Conservation (phyloP, 225 moss, liverwort and hornwort genomes). For the Lunularia cruciata region DNA sequence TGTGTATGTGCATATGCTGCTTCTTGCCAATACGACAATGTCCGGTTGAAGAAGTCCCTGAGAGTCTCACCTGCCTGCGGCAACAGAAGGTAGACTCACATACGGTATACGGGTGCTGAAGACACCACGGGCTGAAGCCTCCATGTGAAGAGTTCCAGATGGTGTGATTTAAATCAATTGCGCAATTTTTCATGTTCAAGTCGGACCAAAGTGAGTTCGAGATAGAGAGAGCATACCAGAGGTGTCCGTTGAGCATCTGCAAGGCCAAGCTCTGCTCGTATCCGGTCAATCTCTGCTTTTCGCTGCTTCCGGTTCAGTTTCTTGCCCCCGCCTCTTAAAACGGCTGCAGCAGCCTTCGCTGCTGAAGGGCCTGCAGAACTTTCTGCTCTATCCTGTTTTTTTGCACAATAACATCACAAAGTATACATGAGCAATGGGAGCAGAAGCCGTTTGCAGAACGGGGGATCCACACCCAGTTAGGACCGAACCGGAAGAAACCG, state of each 20-base stretch:
- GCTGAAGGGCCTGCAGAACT: constrained; percentile 37
- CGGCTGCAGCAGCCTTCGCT: constrained; percentile 70
- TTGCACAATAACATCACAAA: constrained; percentile 2
- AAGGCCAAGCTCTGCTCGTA: constrained; percentile 78
- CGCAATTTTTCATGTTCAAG: no score
- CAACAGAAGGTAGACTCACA: not conserved
- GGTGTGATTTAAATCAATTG: no score
- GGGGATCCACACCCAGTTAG: no score
- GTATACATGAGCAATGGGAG: no score
- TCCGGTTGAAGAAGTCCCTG: constrained; percentile 71
- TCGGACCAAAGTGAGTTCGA: no score
- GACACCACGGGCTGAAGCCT: no score
- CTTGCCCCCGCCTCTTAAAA: constrained; percentile 73
- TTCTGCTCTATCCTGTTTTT: constrained; percentile 28
- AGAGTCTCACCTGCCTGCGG: constrained; percentile 73
- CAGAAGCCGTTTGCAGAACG: no score
- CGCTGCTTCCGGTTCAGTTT: constrained; percentile 73
- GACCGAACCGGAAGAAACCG: no score
- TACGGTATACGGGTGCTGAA: not conserved
- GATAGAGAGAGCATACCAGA: constrained; percentile 38
- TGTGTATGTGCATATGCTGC: constrained; percentile 85
- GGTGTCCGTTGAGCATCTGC: constrained; percentile 82
- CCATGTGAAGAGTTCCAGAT: no score
- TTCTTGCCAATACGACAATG: constrained; percentile 83
- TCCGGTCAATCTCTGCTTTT: constrained; percentile 67